Evolutionary conservation across 2,329 filamentous ascomycete genomes (phyloP).

Genomic region (Phaeosphaeria sp.): DNA sequence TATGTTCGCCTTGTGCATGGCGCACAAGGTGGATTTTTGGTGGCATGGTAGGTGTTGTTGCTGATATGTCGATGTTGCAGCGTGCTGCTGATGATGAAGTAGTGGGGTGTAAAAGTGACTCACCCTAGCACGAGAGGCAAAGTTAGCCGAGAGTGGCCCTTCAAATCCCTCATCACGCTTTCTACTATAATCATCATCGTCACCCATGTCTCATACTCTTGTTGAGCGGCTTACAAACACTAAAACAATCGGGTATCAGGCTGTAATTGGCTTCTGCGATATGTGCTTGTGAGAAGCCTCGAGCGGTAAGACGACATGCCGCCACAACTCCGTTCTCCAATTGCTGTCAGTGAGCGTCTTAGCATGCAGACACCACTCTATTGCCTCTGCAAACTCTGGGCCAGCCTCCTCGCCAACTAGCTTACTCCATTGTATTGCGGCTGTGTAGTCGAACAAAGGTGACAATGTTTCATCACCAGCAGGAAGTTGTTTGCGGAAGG

Average conservation of each 20-base stretch:
- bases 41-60: slow-evolving; percentile 24
- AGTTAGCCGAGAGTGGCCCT: not conserved
- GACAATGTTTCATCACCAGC: slow-evolving; percentile 5
- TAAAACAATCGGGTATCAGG: not conserved
- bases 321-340: slow-evolving; percentile 20
- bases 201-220: not conserved
- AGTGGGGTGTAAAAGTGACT: slow-evolving; percentile 6
- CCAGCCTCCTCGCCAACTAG: slow-evolving; percentile 18
- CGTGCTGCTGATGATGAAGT: not conserved
- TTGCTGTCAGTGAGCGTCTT: slow-evolving; percentile 12
- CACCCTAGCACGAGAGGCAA: not conserved
- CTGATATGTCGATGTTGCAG: not conserved
- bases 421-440: slow-evolving; percentile 19
- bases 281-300: slow-evolving; percentile 15
- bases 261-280: slow-evolving; percentile 1
- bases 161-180: not conserved
- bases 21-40: slow-evolving; percentile 62
- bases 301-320: slow-evolving; percentile 17
- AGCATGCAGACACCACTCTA: slow-evolving; percentile 19
- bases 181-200: not conserved
- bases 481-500: slow-evolving; percentile 9
- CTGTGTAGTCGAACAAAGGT: slow-evolving; percentile 14
- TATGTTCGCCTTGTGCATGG: slow-evolving; percentile 80
- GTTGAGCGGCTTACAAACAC: not conserved
- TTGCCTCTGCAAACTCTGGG: slow-evolving; percentile 17